These are phyloP conservation scores for Cystobasidium tubakii DNA, from an alignment of 768 basidiomycete genomes.

Conservation along the genomic window DNA sequence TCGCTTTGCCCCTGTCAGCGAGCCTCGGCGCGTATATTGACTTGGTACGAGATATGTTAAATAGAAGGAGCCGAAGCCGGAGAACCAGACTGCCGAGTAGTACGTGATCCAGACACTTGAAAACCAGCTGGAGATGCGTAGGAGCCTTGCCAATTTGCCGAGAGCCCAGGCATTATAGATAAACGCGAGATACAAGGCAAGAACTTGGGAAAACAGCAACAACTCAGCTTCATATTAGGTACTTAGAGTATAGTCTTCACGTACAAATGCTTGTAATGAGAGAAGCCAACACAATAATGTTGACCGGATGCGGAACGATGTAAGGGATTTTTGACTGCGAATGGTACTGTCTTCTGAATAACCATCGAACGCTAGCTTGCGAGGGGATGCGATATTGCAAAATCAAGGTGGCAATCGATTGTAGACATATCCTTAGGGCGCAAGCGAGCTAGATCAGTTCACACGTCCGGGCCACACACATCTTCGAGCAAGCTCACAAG, in stretches of 20 bases:
- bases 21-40: slow-evolving; percentile 21
- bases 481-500: background rate
- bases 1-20: background rate
- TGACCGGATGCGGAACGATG: slow-evolving; percentile 33
- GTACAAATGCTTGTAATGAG: slow-evolving; percentile 12
- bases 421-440: background rate
- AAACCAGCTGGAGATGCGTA: slow-evolving; percentile 21
- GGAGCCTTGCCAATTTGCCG: background rate
- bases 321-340: slow-evolving; percentile 26
- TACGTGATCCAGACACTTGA: slow-evolving; percentile 26
- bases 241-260: background rate
- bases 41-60: slow-evolving; percentile 15
- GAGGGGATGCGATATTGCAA: background rate
- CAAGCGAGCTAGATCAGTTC: background rate
- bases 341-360: slow-evolving; percentile 21
- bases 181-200: slow-evolving; percentile 14
- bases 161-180: background rate
- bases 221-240: background rate
- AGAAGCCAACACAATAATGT: slow-evolving; percentile 21
- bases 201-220: background rate
- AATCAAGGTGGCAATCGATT: slow-evolving; percentile 13
- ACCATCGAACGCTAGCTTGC: background rate
- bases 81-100: slow-evolving; percentile 29
- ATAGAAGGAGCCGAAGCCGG: slow-evolving; percentile 28
- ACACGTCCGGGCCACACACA: too few species aligned